Evolutionary conservation across 148 eudicot species (phyloP), one percentile per base, ranked within the genome.

Genomic region (Chenopodium quinoa): DNA sequence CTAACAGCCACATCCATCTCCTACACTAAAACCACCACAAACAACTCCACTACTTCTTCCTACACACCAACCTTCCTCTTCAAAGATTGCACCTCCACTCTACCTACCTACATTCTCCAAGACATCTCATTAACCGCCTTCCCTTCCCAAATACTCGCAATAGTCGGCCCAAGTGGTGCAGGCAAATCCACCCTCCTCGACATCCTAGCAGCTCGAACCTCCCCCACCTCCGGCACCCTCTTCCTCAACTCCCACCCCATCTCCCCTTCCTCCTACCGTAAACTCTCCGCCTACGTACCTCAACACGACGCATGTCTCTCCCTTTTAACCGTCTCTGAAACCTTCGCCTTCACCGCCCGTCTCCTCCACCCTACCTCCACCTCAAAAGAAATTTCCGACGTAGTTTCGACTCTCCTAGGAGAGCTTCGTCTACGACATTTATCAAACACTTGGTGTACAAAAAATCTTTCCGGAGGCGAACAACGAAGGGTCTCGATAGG

Each of bases 141-240:
- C 80, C 98, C 98, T 0, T 91, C 94, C 20, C 85, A 93, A 86
- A 93, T 95, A 81, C 91, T 95, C 2, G 98, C 97, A 84, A 83
- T 95, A 8, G 93, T 92, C 4, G 98, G 98, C 76, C 97, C 98
- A 0, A 93, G 97, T 16, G 98, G 98, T 2, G 96, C 98, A 48
- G 97, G 97, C 9, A 95, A 95, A 82, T 93, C 97, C 74, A 91
- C 93, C 47, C 88, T 95, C 16, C 94, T 95, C 23, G 94, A 91
- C 89, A 95, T 95, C 75, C 85, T 95, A 2, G 93, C 98, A 16
- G 88, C 94, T 14, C 79, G 90, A 70, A 92, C 93, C 17, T 64
- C 91, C 71, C 91, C 97, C 0, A 75, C 91, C 1, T 29, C 81
- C 65, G 98, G 97, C 81, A 40, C 85, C 75, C 91, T 95, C 67